Base-by-base conservation (phyloP, 2,329 filamentous ascomycete species). In the Pezizomycotina sp. region DNA sequence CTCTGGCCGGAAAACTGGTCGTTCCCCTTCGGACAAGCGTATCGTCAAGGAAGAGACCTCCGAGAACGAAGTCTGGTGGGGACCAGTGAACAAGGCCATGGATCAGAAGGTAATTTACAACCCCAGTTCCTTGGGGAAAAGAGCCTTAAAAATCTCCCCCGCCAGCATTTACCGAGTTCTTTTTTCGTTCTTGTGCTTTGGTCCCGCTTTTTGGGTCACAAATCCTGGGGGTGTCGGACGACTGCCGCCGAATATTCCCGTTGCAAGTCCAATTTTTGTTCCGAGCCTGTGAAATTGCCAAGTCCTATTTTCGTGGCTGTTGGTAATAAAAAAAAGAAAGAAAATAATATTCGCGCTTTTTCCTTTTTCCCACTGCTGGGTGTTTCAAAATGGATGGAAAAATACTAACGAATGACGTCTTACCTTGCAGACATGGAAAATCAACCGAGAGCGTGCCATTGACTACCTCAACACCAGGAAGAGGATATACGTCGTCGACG, bases 21-120 rank as follows among this genome's bases (percentile, higher is more conserved):
- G 89, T 49, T 98, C 89, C 45, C 89, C 89, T 15, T 75, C 81
- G 37, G 89, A 98, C 65, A 98, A 98, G 76, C 77, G 89, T 59
- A 80, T 98, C 57, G 89, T 98, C 57, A 74, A 91, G 65, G 89
- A 98, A 61, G 65, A 75, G 42, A 67, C 73, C 46, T 95, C 89
- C 48, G 76, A 92, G 60, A 76, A 89, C 38, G 74, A 98, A 45
- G 71, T 98, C 55, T 98, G 89, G 89, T 95, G 89, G 89, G 89
- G 89, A 55, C 86, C 89, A 38, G 89, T 98, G 52, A 98, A 98
- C 71, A 95, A 95, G 73, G 80, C 86, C 57, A 98, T 98, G 89
- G 76, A 73, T 51, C 72, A 83, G 53, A 84, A 95, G 61, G 89
- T 95, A 77, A 74, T 80, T 64, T 40, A 38, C 42, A 43, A 15